phyloP scores from a whole-genome alignment of 495 filamentous ascomycete species.

The Viridothelium virens region DNA sequence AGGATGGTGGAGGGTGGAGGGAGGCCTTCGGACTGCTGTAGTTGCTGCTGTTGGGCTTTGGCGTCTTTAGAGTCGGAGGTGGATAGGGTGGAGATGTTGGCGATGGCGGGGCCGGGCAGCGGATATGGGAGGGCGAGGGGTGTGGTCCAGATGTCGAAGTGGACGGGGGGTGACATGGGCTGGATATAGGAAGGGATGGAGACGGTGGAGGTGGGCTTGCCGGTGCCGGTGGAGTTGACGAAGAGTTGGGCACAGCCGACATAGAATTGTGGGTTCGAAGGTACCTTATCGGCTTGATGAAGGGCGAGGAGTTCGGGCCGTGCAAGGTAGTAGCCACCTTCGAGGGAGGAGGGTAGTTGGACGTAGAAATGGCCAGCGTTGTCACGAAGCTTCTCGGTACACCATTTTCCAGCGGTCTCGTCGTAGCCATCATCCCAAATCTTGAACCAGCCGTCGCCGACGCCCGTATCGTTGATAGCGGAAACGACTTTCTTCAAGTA shows the following conservation, averaged over 20 bases:
- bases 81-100: slow-evolving; percentile 16
- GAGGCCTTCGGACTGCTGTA: slow-evolving; percentile 31
- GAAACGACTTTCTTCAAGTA: slow-evolving; percentile 55
- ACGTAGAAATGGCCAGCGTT: slow-evolving; percentile 57
- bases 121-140: slow-evolving; percentile 44
- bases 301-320: slow-evolving; percentile 62
- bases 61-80: slow-evolving; percentile 16
- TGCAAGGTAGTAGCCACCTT: slow-evolving; percentile 58
- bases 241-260: slow-evolving; percentile 65
- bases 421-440: slow-evolving; percentile 63
- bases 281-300: slow-evolving; percentile 48
- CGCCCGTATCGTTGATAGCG: slow-evolving; percentile 27
- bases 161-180: slow-evolving; percentile 45
- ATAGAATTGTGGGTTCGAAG: slow-evolving; percentile 56
- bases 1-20: slow-evolving; percentile 49
- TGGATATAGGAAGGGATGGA: slow-evolving; percentile 58
- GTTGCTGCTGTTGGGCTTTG: slow-evolving; percentile 25
- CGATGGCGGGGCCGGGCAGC: slow-evolving; percentile 48
- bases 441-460: slow-evolving; percentile 73
- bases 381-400: slow-evolving; percentile 57
- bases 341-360: slow-evolving; percentile 51
- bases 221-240: slow-evolving; percentile 42
- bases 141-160: slow-evolving; percentile 53
- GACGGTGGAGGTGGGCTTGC: slow-evolving; percentile 42
- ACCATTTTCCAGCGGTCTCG: slow-evolving; percentile 47